phyloP scores from a whole-genome alignment of 106 monocot species.

The Apostasia shenzhenica region DNA sequence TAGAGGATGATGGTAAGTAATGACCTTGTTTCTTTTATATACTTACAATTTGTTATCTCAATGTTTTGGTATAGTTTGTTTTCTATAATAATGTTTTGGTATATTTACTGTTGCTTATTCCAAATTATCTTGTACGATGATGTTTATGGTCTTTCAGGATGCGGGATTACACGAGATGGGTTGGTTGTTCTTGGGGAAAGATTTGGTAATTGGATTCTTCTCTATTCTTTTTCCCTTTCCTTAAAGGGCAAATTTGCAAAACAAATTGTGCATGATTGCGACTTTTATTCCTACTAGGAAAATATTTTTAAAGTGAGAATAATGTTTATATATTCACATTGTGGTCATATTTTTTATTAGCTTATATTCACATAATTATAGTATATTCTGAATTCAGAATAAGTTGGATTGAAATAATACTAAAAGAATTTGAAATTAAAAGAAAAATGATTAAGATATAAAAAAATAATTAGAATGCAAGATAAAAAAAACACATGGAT shows the following conservation, averaged over 20 bases:
- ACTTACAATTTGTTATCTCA: not conserved
- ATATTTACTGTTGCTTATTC: not conserved
- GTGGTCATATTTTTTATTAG: too few species aligned
- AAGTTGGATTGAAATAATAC: too few species aligned
- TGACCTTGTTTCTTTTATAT: conserved; percentile 1
- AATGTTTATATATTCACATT: too few species aligned
- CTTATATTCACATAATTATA: too few species aligned
- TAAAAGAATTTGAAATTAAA: too few species aligned
- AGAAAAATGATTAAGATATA: too few species aligned
- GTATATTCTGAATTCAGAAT: too few species aligned
- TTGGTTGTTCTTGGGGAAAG: conserved; percentile 77
- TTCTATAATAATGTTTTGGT: not conserved
- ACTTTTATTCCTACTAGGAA: too few species aligned
- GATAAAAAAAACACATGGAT: too few species aligned
- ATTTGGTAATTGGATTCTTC: conserved; percentile 34
- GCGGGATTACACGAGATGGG: conserved; percentile 83
- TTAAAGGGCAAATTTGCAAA: not conserved
- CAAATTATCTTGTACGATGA: not conserved
- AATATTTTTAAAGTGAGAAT: too few species aligned
- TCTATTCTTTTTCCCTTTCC: not conserved
- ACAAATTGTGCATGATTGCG: too few species aligned
- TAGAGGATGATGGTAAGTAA: conserved; percentile 82
- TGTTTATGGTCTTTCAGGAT: conserved; percentile 33
- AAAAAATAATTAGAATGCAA: too few species aligned
- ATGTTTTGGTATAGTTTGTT: not conserved